phyloP scores from a whole-genome alignment of 108 stramenopile genomes.

The Cyclotella atomus region DNA sequence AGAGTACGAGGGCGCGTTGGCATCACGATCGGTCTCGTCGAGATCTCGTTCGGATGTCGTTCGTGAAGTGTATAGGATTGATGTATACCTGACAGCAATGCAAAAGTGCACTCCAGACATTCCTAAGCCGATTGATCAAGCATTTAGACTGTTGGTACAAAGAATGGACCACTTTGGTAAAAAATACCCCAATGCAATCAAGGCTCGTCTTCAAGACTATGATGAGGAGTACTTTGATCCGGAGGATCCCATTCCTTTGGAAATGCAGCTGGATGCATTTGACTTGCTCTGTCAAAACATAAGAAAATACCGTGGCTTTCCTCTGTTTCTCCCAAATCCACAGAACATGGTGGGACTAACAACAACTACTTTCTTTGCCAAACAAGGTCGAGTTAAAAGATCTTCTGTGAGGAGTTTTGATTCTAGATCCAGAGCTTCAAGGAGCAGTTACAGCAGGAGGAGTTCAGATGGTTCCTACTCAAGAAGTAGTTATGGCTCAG shows the following conservation, averaged over 20 bases:
- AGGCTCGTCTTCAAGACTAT: slow-evolving; percentile 10
- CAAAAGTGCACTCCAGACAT: slow-evolving; percentile 36
- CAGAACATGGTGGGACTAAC: slow-evolving; percentile 15
- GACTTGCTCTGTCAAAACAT: slow-evolving; percentile 30
- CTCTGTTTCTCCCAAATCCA: slow-evolving; percentile 33
- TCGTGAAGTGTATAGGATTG: slow-evolving; percentile 27
- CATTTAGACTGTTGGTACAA: slow-evolving; percentile 14
- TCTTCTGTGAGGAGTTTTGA: neutral
- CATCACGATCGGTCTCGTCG: slow-evolving; percentile 16
- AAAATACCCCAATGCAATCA: slow-evolving; percentile 39
- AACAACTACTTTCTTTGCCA: slow-evolving; percentile 34
- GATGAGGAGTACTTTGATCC: slow-evolving; percentile 15
- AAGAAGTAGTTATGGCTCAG: slow-evolving; percentile 1
- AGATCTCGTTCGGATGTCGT: slow-evolving; percentile 30
- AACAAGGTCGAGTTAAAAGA: neutral
- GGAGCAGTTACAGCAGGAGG: neutral
- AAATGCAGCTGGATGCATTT: slow-evolving; percentile 44
- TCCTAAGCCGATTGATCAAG: slow-evolving; percentile 15
- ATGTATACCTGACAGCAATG: slow-evolving; percentile 37
- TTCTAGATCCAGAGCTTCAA: neutral
- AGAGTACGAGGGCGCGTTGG: slow-evolving; percentile 20
- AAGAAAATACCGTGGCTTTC: slow-evolving; percentile 13
- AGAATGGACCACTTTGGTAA: slow-evolving; percentile 23
- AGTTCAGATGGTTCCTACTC: neutral
- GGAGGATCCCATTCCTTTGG: slow-evolving; percentile 26